Base-by-base conservation (phyloP, 2,329 filamentous ascomycete genomes). In the Epicoccum sorghinum region DNA sequence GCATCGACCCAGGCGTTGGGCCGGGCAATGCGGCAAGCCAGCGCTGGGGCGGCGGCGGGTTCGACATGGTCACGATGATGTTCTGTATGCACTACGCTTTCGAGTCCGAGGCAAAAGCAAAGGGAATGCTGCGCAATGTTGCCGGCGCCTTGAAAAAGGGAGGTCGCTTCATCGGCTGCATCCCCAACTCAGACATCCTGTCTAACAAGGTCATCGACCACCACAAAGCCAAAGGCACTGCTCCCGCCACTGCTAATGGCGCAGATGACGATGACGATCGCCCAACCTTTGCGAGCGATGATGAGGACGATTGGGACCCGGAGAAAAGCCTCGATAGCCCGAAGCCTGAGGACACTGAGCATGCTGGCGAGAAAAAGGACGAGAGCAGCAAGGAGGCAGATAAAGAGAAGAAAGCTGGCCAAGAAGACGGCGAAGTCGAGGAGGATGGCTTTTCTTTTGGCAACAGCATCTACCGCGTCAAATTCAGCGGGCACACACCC, bases 51-150 rank as follows among this genome's bases (percentile, higher is more conserved):
- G 89, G 89, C 50, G 93, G 93, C 36, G 79, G 80, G 4, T 99
- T 98, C 66, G 95, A 99, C 72, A 90, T 98, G 37, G 93, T 99
- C 59, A 92, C 89, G 70, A 96, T 96, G 86, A 99, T 99, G 95
- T 99, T 99, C 75, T 96, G 92, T 68, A 95, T 99, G 87, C 95
- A 99, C 78, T 99, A 99, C 74, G 93, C 95, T 5, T 99, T 98
- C 65, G 95, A 98, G 79, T 91, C 82, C 47, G 93, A 99, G 74
- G 85, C 86, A 42, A 96, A 96, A 75, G 91, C 93, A 2, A 86
- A 91, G 39, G 90, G 86, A 59, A 98, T 99, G 95, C 82, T 99
- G 51, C 85, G 87, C 67, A 99, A 99, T 69, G 93, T 99, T 3
- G 89, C 95, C 0, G 90, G 92, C 1, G 85, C 90, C 2, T 77